A percentile compares a stretch with the other conserved stretches of the same genome.
phyloP scores from a whole-genome alignment of 371 early-diverging fungal genomes.

The Apophysomyces elegans region DNA sequence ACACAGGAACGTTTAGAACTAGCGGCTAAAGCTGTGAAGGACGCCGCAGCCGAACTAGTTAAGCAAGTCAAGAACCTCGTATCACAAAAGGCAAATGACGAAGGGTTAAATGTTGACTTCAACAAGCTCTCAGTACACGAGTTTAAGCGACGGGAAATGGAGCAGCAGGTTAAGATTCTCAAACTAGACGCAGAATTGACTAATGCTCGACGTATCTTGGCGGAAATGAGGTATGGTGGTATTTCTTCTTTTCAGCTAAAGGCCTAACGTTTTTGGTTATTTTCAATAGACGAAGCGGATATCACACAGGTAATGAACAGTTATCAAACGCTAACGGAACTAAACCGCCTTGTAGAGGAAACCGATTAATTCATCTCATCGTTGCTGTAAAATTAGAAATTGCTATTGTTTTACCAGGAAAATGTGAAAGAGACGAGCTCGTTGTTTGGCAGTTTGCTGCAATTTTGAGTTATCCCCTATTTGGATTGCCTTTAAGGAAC shows the following conservation, averaged over 20 bases:
- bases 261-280: background rate
- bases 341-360: background rate
- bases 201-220: slow-evolving; percentile 84
- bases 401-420: background rate
- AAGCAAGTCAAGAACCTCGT: slow-evolving; percentile 89
- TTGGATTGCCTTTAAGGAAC: too few relatives aligned
- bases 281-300: slow-evolving; percentile 48
- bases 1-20: slow-evolving; percentile 90
- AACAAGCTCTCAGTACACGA: slow-evolving; percentile 85
- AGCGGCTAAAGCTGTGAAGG: slow-evolving; percentile 92
- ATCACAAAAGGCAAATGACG: slow-evolving; percentile 62
- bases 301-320: slow-evolving; percentile 41
- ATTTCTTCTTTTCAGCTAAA: background rate
- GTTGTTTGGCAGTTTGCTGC: background rate
- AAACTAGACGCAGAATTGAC: slow-evolving; percentile 92
- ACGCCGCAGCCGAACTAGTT: slow-evolving; percentile 90
- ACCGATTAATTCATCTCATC: background rate
- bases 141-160: slow-evolving; percentile 96
- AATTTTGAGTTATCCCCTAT: too few relatives aligned
- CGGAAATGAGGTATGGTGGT: slow-evolving; percentile 80
- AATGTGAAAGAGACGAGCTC: background rate
- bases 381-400: slow-evolving; percentile 2
- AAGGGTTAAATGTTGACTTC: slow-evolving; percentile 67
- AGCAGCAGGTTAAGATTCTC: slow-evolving; percentile 95
- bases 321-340: background rate